Evolutionary conservation across 139 green algal species (phyloP).

Genomic region (Coelastrella sp.): DNA sequence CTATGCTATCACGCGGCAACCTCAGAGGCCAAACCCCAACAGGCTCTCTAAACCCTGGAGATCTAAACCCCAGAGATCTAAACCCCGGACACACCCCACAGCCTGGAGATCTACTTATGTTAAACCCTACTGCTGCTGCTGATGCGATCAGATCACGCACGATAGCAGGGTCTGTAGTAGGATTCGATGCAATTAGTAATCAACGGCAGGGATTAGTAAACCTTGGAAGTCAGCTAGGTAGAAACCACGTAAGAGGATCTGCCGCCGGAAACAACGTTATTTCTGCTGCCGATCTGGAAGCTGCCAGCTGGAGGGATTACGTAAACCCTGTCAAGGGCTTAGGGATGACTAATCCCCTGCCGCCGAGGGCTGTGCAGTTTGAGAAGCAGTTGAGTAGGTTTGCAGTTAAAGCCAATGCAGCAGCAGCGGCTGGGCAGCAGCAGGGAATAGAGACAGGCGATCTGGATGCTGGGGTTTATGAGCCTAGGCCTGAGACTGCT

Average conservation of each 20-base stretch:
- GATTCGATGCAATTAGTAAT: neutral
- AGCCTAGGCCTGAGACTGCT: neutral
- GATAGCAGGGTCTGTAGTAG: neutral
- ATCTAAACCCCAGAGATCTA: too few relatives aligned
- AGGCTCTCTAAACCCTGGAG: neutral
- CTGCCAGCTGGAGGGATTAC: slow-evolving; percentile 14
- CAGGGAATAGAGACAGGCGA: slow-evolving; percentile 7
- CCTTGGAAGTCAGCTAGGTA: neutral
- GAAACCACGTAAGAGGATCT: neutral
- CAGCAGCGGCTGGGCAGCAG: neutral
- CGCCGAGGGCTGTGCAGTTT: neutral
- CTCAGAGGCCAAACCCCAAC: neutral
- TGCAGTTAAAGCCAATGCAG: neutral
- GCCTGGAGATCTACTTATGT: slow-evolving; percentile 20
- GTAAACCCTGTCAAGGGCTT: neutral
- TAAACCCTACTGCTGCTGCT: slow-evolving; percentile 16
- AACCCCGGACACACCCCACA: neutral
- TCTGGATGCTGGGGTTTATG: slow-evolving; percentile 21
- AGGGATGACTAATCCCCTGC: neutral
- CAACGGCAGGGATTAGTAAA: neutral
- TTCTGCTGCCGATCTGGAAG: slow-evolving; percentile 17
- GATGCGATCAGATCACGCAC: neutral
- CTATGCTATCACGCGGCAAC: neutral
- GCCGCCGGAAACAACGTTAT: neutral
- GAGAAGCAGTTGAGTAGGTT: slow-evolving; percentile 21